Evolutionary conservation across 257 asterid genomes (phyloP).

Genomic region (Misopates orontium): DNA sequence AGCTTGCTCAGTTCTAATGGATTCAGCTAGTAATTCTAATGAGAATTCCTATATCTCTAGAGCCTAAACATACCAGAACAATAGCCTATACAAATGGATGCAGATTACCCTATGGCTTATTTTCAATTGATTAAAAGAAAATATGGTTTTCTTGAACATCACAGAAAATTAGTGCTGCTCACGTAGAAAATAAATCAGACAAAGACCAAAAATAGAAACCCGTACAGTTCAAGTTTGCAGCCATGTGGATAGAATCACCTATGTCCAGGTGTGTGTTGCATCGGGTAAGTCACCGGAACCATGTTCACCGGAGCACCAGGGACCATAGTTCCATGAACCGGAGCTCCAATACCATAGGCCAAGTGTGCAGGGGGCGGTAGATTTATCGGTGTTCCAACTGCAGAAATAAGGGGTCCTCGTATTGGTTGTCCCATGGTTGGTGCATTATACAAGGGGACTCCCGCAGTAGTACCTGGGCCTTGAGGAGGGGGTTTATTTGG

Average conservation of each 20-base stretch:
- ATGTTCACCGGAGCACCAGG: constrained; percentile 51
- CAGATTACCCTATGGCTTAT: constrained; percentile 24
- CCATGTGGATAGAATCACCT: constrained; percentile 33
- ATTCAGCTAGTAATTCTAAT: constrained; percentile 11
- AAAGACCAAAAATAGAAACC: background rate
- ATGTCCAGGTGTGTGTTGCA: constrained; percentile 50
- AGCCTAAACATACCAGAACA: constrained; percentile 1
- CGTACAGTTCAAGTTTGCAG: background rate
- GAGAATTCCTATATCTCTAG: constrained; percentile 16
- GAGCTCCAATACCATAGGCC: constrained; percentile 55
- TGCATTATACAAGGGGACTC: constrained; percentile 50
- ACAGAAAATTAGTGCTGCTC: background rate
- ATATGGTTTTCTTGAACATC: constrained; percentile 4
- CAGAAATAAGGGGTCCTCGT: constrained; percentile 70
- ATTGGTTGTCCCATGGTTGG: constrained; percentile 77
- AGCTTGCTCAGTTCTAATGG: background rate
- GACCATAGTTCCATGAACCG: constrained; percentile 45
- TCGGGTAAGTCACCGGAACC: constrained; percentile 46
- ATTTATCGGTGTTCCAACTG: constrained; percentile 69
- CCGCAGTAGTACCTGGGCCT: constrained; percentile 37
- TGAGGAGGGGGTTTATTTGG: constrained; percentile 45
- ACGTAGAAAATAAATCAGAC: constrained; percentile 6
- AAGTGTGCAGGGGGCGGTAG: constrained; percentile 50
- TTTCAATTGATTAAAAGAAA: constrained; percentile 7
- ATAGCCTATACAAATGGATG: constrained; percentile 30